Evolutionary conservation across 73 alveolate genomes (phyloP).

Genomic region (Halteria grandinella): DNA sequence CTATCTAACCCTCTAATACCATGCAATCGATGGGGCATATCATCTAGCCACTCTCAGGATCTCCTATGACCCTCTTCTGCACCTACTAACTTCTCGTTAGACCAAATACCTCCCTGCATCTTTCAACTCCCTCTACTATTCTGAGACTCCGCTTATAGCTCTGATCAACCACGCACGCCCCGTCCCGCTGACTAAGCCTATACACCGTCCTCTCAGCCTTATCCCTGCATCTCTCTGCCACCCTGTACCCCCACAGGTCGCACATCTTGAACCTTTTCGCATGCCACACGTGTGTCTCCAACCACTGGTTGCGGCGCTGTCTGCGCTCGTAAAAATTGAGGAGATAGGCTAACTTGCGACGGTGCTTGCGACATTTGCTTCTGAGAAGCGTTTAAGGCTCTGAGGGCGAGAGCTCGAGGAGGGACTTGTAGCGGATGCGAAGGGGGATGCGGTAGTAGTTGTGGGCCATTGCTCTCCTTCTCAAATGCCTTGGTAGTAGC

Average conservation of each 20-base stretch:
- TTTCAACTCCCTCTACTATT: conserved; percentile 12
- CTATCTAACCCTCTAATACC: neutral
- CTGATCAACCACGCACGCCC: conserved; percentile 54
- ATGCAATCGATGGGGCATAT: neutral
- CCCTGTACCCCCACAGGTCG: conserved; percentile 85
- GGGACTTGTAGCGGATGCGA: conserved; percentile 68
- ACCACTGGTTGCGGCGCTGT: conserved; percentile 86
- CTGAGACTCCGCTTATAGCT: neutral
- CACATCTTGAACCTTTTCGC: conserved; percentile 96
- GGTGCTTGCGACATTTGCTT: conserved; percentile 78
- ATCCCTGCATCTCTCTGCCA: conserved; percentile 87
- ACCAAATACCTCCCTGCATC: too few relatives aligned
- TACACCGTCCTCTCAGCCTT: conserved; percentile 89
- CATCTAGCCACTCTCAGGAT: neutral
- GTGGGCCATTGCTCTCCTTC: conserved; percentile 99
- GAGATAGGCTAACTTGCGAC: conserved; percentile 80
- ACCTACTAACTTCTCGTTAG: neutral
- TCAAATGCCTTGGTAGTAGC: conserved; percentile 92
- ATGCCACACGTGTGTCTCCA: conserved; percentile 96
- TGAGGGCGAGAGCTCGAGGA: conserved; percentile 56
- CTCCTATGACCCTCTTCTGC: neutral
- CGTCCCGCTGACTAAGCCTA: conserved; percentile 62
- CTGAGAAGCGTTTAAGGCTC: neutral
- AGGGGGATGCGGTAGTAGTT: conserved; percentile 95
- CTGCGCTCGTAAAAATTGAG: conserved; percentile 77